Conservation (phyloP, 164 flowering plant genomes). For the Sextonia rubra region DNA sequence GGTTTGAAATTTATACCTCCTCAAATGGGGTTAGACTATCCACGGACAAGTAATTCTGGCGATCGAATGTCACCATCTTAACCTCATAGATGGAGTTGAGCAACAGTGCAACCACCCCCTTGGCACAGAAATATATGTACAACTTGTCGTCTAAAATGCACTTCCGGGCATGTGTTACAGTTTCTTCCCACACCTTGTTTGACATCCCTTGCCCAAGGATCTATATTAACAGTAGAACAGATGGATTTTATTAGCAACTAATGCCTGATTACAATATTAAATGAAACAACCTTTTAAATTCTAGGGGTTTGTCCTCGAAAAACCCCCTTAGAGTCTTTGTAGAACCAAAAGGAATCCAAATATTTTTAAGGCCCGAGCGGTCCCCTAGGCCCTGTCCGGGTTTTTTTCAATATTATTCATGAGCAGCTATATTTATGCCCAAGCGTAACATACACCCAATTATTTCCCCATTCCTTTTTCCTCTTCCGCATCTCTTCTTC, state of each 20-base stretch:
- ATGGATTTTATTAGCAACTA: background rate
- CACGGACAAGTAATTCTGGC: constrained; percentile 25
- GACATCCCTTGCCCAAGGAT: constrained; percentile 61
- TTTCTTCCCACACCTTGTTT: constrained; percentile 59
- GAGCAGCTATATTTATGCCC: no score
- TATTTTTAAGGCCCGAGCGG: no score
- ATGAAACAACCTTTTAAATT: background rate
- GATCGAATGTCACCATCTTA: constrained; percentile 44
- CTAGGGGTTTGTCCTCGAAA: no score
- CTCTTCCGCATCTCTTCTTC: no score
- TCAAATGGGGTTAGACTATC: constrained; percentile 25
- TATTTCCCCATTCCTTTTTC: no score
- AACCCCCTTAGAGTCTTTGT: no score
- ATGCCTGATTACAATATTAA: background rate
- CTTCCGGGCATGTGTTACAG: constrained; percentile 50
- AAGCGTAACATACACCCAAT: no score
- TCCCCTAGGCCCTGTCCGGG: no score
- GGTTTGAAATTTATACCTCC: constrained; percentile 32
- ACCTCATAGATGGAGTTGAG: constrained; percentile 51
- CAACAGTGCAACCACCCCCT: constrained; percentile 24
- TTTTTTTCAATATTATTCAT: no score
- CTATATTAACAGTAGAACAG: constrained; percentile 26
- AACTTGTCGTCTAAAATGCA: constrained; percentile 47
- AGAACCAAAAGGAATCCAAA: no score
- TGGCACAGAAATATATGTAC: constrained; percentile 33